Conservation (phyloP, 2,329 filamentous ascomycete species). For the Achaetomium macrosporum region DNA sequence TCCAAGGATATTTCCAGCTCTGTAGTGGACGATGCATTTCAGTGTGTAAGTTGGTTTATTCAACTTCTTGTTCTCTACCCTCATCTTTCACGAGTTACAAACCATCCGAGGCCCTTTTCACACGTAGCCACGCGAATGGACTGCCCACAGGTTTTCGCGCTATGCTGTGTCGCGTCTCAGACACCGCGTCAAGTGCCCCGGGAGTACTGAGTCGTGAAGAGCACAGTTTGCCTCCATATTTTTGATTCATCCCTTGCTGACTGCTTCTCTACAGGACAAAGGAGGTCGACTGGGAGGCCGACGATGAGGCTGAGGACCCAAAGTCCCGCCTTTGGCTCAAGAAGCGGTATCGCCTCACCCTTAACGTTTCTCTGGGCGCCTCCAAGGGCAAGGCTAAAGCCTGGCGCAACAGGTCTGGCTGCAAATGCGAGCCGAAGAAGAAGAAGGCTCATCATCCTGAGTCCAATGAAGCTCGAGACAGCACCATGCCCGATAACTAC, state of each 20-base stretch:
- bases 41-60: conserved; percentile 8
- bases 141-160: too few species aligned
- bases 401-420: neutral
- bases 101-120: too few species aligned
- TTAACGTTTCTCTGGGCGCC: conserved; percentile 2
- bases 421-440: neutral
- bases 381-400: neutral
- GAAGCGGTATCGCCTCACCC: conserved; percentile 5
- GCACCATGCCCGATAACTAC: neutral
- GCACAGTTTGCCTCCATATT: neutral
- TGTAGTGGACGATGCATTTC: conserved; percentile 4
- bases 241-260: conserved; percentile 3
- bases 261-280: conserved; percentile 3
- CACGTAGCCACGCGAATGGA: too few species aligned
- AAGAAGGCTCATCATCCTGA: neutral
- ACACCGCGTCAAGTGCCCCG: too few species aligned
- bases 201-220: too few species aligned
- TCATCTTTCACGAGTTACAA: neutral
- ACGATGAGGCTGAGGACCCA: neutral
- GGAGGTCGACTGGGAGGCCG: conserved; percentile 7
- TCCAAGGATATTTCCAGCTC: neutral
- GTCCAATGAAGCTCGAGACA: neutral
- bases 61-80: neutral
- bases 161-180: too few species aligned
- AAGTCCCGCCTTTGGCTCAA: neutral